Base-by-base conservation (phyloP, 2,329 filamentous ascomycete genomes). In the Lecanoromycetidae sp. region DNA sequence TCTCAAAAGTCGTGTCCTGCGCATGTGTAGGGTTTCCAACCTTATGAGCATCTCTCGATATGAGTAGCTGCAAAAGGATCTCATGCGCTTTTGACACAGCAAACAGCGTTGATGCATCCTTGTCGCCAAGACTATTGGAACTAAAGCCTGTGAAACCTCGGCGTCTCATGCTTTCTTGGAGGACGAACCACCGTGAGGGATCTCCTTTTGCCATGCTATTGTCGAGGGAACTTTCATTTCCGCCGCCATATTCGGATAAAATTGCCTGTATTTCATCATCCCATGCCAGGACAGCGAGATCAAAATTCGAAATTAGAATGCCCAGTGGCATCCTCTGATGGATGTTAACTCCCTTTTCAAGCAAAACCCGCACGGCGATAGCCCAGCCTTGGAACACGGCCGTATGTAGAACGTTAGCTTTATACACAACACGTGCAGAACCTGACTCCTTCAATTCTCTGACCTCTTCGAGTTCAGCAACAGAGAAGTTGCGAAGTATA, bases 401-500 rank as follows among this genome's bases (percentile, higher is more conserved):
- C 39, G 39, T 43, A 43, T 15, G 20, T 6, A 43, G 39, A 3
- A 43, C 39, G 5, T 43, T 43, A 15, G 13, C 39, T 32, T 43
- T 43, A 15, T 25, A 29, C n/a, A 15, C 23, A 43, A 43, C 17
- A 29, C 10, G 9, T 29, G 39, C 39, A 43, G 39, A 33, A n/a
- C 20, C 39, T 43, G 39, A 19, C 4, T 30, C 39, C 39, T 43
- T 43, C 27, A 43, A n/a, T 33, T 43, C 39, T 43, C 27, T 43
- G 39, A 43, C 39, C 39, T 43, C 39, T 15, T 43, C 23, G 39
- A 43, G 39, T 30, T 43, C 39, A 43, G 25, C 39, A 30, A 43
- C 23, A 43, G 39, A 43, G 39, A 43, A 43, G 23, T 43, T 43
- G 39, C 39, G 39, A 33, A 43, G 39, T 34, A 43, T 43, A 2